These are phyloP conservation scores for Nakaseomyces glabratus DNA, from an alignment of 1,139 yeast genomes.

Conservation along the genomic window DNA sequence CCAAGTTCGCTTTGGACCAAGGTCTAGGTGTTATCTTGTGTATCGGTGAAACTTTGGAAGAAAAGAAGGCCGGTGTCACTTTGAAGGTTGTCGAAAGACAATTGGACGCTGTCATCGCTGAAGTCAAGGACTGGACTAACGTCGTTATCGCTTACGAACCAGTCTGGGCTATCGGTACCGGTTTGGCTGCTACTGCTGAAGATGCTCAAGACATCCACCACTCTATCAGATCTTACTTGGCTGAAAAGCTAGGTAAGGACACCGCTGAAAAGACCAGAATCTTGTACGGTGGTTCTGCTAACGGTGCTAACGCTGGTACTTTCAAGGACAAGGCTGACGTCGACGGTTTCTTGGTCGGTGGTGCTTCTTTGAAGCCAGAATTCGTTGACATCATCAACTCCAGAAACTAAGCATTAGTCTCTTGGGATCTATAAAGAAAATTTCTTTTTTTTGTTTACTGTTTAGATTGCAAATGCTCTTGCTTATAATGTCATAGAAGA, in stretches of 20 bases:
- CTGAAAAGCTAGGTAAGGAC: conserved; percentile 64
- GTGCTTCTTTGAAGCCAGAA: conserved; percentile 98
- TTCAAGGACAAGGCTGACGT: conserved; percentile 90
- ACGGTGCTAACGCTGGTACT: conserved; percentile 84
- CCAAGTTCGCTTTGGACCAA: conserved; percentile 82
- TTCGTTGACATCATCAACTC: conserved; percentile 92
- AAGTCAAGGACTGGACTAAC: conserved; percentile 83
- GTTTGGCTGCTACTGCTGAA: conserved; percentile 96
- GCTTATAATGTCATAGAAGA: conserved; percentile 4
- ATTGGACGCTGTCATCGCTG: conserved; percentile 77
- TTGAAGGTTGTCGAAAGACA: conserved; percentile 82
- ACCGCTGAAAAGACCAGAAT: conserved; percentile 77
- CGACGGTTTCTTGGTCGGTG: conserved; percentile 99
- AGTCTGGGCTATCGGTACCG: conserved; percentile 99
- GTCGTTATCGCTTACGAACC: conserved; percentile 98
- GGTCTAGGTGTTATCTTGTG: conserved; percentile 89
- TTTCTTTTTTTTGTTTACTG: conserved; percentile 7
- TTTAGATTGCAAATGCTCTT: too few relatives aligned
- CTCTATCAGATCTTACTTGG: conserved; percentile 75
- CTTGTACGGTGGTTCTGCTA: conserved; percentile 98
- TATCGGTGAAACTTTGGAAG: conserved; percentile 95
- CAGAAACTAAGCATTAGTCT: conserved; percentile 49
- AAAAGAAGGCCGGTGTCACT: conserved; percentile 83
- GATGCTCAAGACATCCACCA: conserved; percentile 96
- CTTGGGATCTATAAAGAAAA: background rate